Percentiles rank a stretch among this genome's conserved stretches.
These are phyloP conservation scores for Pyrenochaeta sp. DNA, from an alignment of 2,329 filamentous ascomycete species.

Conservation along the genomic window DNA sequence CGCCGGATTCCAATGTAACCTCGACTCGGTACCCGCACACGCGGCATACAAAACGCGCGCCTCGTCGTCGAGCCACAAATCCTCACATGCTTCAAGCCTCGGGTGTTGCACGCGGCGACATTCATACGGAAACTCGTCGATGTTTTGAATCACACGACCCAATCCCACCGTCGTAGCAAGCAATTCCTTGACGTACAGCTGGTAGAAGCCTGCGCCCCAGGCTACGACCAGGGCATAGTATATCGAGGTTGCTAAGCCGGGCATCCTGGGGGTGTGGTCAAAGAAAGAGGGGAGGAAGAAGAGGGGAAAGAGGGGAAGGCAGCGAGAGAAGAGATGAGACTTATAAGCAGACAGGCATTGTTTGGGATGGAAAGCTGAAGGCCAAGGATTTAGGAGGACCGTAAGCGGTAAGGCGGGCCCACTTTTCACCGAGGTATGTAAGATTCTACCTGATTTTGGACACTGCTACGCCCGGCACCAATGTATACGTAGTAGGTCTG, in stretches of 20 bases:
- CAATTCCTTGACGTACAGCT: constrained; percentile 33
- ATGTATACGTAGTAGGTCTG: too few relatives aligned
- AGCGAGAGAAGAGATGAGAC: background rate
- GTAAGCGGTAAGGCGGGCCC: constrained; percentile 4
- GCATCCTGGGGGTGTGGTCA: constrained; percentile 13
- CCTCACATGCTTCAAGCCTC: constrained; percentile 37
- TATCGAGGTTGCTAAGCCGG: constrained; percentile 12
- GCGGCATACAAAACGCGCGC: constrained; percentile 37
- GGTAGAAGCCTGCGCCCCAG: constrained; percentile 34
- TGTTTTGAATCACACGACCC: constrained; percentile 32
- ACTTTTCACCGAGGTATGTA: too few relatives aligned
- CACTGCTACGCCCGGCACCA: too few relatives aligned
- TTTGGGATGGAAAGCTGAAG: constrained; percentile 8
- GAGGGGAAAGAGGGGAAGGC: background rate
- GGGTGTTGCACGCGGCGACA: constrained; percentile 33
- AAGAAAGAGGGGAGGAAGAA: background rate
- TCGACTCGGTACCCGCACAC: constrained; percentile 29
- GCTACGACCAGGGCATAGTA: constrained; percentile 32
- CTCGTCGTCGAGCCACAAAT: constrained; percentile 40
- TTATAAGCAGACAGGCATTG: constrained; percentile 8
- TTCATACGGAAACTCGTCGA: constrained; percentile 38
- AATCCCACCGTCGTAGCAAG: constrained; percentile 31
- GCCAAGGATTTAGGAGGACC: too few relatives aligned
- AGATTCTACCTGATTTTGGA: too few relatives aligned
- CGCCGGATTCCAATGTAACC: constrained; percentile 36